Evolutionary conservation across 768 basidiomycete genomes (phyloP).

Genomic region (Coprinopsis marcescibilis): DNA sequence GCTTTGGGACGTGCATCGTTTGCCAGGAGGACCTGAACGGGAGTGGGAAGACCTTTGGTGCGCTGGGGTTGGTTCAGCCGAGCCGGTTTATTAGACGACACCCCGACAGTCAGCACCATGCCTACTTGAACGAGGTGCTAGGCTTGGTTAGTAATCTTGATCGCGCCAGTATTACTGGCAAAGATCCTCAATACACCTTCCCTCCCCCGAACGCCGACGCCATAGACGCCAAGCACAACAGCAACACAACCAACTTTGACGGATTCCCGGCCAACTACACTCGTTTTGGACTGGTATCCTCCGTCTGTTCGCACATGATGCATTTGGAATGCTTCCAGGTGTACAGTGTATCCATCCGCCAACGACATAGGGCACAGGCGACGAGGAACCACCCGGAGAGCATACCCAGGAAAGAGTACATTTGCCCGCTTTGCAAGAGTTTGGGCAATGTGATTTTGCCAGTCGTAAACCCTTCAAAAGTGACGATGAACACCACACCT

Average conservation of each 20-base stretch:
- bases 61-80: conserved; percentile 81
- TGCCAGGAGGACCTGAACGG: conserved; percentile 90
- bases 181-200: conserved; percentile 31
- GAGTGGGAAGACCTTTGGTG: conserved; percentile 67
- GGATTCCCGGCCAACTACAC: conserved; percentile 67
- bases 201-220: conserved; percentile 48
- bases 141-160: conserved; percentile 63
- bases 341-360: conserved; percentile 81
- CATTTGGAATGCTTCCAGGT: conserved; percentile 91
- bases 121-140: conserved; percentile 70
- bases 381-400: conserved; percentile 93
- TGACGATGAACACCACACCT: conserved; percentile 48
- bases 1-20: conserved; percentile 93
- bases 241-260: conserved; percentile 51
- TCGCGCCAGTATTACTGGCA: conserved; percentile 26
- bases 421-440: conserved; percentile 96
- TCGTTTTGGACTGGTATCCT: conserved; percentile 80
- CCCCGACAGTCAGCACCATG: conserved; percentile 44
- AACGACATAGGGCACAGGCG: conserved; percentile 82
- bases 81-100: conserved; percentile 78
- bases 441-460: conserved; percentile 93
- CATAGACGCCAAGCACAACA: conserved; percentile 37
- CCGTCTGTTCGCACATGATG: conserved; percentile 96
- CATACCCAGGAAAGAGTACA: conserved; percentile 89
- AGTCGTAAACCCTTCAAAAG: conserved; percentile 48